Evolutionary conservation across 768 basidiomycete species (phyloP), one percentile per base, ranked within the genome.

Genomic region (Strobilomyces dryophilus): DNA sequence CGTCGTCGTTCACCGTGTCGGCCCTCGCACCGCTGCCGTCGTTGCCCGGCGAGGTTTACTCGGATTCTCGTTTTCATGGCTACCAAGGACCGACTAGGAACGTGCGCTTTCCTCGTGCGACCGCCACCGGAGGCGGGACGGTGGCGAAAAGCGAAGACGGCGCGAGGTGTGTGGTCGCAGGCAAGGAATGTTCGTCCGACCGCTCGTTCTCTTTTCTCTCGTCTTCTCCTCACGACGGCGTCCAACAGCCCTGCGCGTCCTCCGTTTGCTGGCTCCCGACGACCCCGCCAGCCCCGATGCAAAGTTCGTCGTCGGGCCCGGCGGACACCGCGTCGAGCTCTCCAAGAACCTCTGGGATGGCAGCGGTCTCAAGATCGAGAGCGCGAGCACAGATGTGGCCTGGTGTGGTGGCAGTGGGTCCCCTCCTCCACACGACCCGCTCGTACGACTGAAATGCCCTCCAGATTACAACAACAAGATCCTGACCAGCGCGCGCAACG

Each of bases 311-410:
- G 67, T 77, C 11, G 87, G 85, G 14, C 71, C 71, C 31, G 85
- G 85, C 4, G 85, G 86, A 0, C 76, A 80, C 65, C 77, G 82
- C 35, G 78, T 88, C n/a, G 89, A 90, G 51, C 76, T 77, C 8
- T 85, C 85, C 12, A 79, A 84, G 45, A 91, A 91, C 62, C 72
- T 88, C 44, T 92, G 89, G 89, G 85, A 83, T 9, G 81, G 82
- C 0, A 88, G 82, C 50, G 87, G 86, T 0, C 71, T 92, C 51
- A 91, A 90, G 69, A 81, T 87, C 18, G 89, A 91, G 49, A 85
- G 85, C 62, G 79, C 84, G 0, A 84, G 79, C 59, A 92, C 89
- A 0, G 89, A 89, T 61, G 83, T 91, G 18, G 85, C 81, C n/a
- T 92, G 89, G 89, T 84, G 83, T 24, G 76, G 77, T 59, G 85